Conservation (phyloP, 768 basidiomycete genomes). For the Trametes cingulata region DNA sequence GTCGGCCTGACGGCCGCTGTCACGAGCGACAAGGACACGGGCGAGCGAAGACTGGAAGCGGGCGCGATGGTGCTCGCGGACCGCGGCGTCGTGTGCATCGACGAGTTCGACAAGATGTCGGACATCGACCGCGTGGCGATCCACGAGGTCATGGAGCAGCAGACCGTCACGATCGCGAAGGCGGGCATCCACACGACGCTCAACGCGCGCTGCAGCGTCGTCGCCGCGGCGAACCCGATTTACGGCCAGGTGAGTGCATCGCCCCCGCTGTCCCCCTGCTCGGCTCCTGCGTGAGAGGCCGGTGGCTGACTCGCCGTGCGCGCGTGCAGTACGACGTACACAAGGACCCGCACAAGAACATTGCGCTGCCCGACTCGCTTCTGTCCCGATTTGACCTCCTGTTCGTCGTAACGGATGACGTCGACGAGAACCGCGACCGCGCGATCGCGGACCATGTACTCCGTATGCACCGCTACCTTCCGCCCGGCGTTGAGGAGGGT, state of each 20-base stretch:
- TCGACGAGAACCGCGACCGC: conserved; percentile 92
- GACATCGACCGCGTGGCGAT: conserved; percentile 98
- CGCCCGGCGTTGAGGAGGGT: conserved; percentile 96
- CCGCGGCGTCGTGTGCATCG: conserved; percentile 97
- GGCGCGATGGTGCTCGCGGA: conserved; percentile 99
- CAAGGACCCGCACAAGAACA: conserved; percentile 99
- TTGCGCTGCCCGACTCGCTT: conserved; percentile 95
- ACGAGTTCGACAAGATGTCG: conserved; percentile 99
- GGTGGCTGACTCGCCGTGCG: conserved; percentile 12
- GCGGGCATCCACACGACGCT: conserved; percentile 98
- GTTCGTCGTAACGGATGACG: conserved; percentile 98
- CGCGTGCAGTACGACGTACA: conserved; percentile 91
- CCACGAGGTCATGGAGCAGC: conserved; percentile 99
- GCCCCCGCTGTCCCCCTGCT: background rate
- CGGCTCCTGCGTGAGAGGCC: background rate
- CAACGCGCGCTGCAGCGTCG: conserved; percentile 96
- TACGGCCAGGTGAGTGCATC: conserved; percentile 79
- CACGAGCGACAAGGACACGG: conserved; percentile 97
- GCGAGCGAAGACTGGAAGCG: conserved; percentile 94
- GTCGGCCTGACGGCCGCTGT: conserved; percentile 99
- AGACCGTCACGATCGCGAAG: conserved; percentile 99
- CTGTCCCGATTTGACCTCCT: conserved; percentile 98
- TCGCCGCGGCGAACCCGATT: conserved; percentile 98
- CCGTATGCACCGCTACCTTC: conserved; percentile 94
- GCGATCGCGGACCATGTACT: conserved; percentile 97